phyloP scores from a whole-genome alignment of 2,329 filamentous ascomycete genomes.

The Beauveria varroae region DNA sequence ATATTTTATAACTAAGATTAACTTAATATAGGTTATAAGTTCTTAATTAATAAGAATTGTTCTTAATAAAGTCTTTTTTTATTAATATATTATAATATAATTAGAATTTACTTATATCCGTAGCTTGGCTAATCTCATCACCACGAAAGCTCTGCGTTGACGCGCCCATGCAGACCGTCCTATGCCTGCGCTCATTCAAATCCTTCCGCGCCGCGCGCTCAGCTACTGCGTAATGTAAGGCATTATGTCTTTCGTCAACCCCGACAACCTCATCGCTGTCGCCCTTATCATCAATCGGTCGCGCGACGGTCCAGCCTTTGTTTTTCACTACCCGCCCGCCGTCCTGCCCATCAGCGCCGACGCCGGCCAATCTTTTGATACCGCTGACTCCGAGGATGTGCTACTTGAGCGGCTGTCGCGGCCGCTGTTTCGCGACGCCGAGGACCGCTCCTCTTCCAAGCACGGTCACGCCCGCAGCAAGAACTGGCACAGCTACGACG shows the following conservation, averaged over 20 bases:
- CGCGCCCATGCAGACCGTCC: too few species aligned
- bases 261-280: conserved; percentile 58
- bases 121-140: too few species aligned
- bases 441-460: conserved; percentile 32
- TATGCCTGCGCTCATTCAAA: too few species aligned
- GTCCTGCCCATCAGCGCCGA: conserved; percentile 32
- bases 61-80: too few species aligned
- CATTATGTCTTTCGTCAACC: conserved; percentile 42
- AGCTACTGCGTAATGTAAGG: neutral
- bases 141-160: too few species aligned
- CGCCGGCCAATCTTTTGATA: conserved; percentile 26
- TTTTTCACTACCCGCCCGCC: conserved; percentile 80
- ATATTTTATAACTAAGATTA: too few species aligned
- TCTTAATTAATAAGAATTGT: too few species aligned
- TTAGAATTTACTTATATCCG: too few species aligned
- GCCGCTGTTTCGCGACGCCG: conserved; percentile 24
- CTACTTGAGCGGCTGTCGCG: conserved; percentile 40
- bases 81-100: too few species aligned
- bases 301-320: conserved; percentile 70
- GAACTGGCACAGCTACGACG: conserved; percentile 32
- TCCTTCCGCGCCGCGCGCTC: neutral
- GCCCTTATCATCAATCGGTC: conserved; percentile 68
- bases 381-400: conserved; percentile 38
- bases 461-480: conserved; percentile 26
- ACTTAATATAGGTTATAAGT: too few species aligned